Percentiles rank a stretch among this genome's conserved stretches.
Evolutionary conservation across 2,329 filamentous ascomycete species (phyloP).

Genomic region (Rhinocladiella mackenziei): DNA sequence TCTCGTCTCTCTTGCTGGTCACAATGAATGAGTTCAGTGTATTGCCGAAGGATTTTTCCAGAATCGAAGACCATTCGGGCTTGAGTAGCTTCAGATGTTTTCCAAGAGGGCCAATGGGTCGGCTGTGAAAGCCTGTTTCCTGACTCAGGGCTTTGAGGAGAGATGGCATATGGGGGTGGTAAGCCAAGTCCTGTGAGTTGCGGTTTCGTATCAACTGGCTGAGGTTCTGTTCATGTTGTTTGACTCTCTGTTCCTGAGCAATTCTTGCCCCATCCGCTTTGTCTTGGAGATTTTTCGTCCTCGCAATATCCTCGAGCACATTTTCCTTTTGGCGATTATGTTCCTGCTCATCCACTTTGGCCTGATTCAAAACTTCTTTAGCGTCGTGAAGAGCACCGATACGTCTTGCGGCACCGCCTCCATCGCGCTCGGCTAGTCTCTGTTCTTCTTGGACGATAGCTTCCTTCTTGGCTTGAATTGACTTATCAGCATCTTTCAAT

Average conservation of each 20-base stretch:
- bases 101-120: slow-evolving; percentile 81
- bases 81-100: slow-evolving; percentile 70
- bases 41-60: slow-evolving; percentile 72
- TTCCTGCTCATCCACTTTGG: slow-evolving; percentile 41
- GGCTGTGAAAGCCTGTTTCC: slow-evolving; percentile 65
- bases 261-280: slow-evolving; percentile 22
- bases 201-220: slow-evolving; percentile 53
- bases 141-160: slow-evolving; percentile 65
- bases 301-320: slow-evolving; percentile 37
- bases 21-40: slow-evolving; percentile 76
- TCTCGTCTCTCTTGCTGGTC: slow-evolving; percentile 69
- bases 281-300: slow-evolving; percentile 30
- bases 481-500: slow-evolving; percentile 11
- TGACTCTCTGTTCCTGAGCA: slow-evolving; percentile 53
- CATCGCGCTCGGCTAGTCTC: slow-evolving; percentile 64
- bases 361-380: slow-evolving; percentile 48
- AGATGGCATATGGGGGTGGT: slow-evolving; percentile 52
- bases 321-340: slow-evolving; percentile 38
- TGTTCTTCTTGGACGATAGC: slow-evolving; percentile 44
- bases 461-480: slow-evolving; percentile 52
- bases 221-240: slow-evolving; percentile 50
- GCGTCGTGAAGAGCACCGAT: slow-evolving; percentile 57
- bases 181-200: slow-evolving; percentile 61
- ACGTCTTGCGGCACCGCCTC: slow-evolving; percentile 63
- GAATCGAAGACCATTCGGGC: slow-evolving; percentile 74